phyloP scores from a whole-genome alignment of 2,329 filamentous ascomycete species.

The Neopestalotiopsis sp. region DNA sequence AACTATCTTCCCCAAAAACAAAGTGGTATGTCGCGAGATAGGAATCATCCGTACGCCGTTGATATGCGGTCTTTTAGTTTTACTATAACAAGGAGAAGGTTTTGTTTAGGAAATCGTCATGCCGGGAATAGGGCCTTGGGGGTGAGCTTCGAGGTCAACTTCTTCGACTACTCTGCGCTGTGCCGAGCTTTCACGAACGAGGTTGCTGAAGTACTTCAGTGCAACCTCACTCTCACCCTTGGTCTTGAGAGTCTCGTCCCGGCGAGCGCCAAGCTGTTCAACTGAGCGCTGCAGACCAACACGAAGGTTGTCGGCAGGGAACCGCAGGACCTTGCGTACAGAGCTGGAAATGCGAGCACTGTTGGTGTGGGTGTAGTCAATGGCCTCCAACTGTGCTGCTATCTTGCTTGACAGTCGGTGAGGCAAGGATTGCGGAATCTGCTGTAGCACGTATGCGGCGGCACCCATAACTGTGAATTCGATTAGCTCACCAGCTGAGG shows the following conservation, averaged over 20 bases:
- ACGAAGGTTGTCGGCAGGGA: slow-evolving; percentile 85
- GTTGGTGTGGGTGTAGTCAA: slow-evolving; percentile 94
- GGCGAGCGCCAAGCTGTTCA: slow-evolving; percentile 79
- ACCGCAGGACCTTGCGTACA: slow-evolving; percentile 86
- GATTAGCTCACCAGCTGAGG: slow-evolving; percentile 37
- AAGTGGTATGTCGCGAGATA: slow-evolving; percentile 14
- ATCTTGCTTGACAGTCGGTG: slow-evolving; percentile 86
- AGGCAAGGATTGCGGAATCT: slow-evolving; percentile 89
- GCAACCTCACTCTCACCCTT: slow-evolving; percentile 85
- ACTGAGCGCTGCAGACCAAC: slow-evolving; percentile 83
- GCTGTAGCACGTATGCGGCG: slow-evolving; percentile 79
- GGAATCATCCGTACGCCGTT: slow-evolving; percentile 11
- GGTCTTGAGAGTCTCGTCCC: slow-evolving; percentile 83
- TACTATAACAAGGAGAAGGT: not conserved
- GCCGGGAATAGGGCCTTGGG: slow-evolving; percentile 34
- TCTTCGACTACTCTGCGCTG: slow-evolving; percentile 56
- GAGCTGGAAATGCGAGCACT: slow-evolving; percentile 82
- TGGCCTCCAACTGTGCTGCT: slow-evolving; percentile 74
- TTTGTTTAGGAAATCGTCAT: slow-evolving; percentile 16
- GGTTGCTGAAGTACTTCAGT: slow-evolving; percentile 86
- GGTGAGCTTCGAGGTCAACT: slow-evolving; percentile 62
- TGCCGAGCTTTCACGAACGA: slow-evolving; percentile 70
- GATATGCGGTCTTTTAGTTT: slow-evolving; percentile 1
- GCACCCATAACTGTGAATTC: slow-evolving; percentile 69
- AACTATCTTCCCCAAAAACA: not conserved